Conservation (phyloP, 305 asterid genomes). For the Solanum hybrid region DNA sequence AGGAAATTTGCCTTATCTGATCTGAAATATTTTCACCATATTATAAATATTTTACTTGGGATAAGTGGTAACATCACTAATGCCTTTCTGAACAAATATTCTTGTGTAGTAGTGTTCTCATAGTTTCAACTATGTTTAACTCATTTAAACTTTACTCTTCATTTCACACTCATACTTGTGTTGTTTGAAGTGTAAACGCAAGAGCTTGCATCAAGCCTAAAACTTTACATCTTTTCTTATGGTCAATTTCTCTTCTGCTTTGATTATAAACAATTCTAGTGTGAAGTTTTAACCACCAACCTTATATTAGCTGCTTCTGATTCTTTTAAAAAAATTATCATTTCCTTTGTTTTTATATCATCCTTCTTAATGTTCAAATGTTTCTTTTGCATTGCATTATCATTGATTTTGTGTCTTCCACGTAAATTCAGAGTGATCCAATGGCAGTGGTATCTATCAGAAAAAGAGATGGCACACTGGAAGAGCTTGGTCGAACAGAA, state of each 20-base stretch:
- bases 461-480: constrained; percentile 63
- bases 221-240: neutral
- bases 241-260: neutral
- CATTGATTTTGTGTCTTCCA: neutral
- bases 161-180: neutral
- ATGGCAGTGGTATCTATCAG: constrained; percentile 68
- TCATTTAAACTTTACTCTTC: neutral
- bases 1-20: neutral
- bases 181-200: neutral
- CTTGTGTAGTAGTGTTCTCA: neutral
- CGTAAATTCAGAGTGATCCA: constrained; percentile 74
- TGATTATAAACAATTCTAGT: neutral
- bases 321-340: neutral
- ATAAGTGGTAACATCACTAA: neutral
- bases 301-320: neutral
- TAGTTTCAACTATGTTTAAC: neutral
- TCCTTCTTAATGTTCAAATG: neutral
- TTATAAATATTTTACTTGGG: neutral
- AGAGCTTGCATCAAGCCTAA: neutral
- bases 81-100: neutral
- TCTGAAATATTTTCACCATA: neutral
- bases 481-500: constrained; percentile 88
- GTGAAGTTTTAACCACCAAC: neutral
- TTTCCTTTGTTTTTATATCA: neutral
- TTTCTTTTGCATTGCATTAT: neutral